A percentile compares a stretch with the other conserved stretches of the same genome.
Evolutionary conservation across 371 early-diverging fungal genomes (phyloP).

Genomic region (Mucor plumbeus): DNA sequence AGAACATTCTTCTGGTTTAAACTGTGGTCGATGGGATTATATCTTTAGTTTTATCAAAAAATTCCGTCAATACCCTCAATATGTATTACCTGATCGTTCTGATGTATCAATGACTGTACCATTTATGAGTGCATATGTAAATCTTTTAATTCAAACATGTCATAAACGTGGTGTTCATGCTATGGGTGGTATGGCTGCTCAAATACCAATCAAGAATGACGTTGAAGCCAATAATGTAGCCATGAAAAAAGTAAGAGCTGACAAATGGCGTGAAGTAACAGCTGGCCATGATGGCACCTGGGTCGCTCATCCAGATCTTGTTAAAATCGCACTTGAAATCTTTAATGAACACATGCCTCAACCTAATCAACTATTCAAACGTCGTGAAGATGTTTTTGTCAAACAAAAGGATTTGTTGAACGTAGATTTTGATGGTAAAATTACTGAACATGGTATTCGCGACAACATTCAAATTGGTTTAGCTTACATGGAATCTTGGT

Average conservation of each 20-base stretch:
- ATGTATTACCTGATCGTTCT: slow-evolving; percentile 88
- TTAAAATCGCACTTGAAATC: slow-evolving; percentile 83
- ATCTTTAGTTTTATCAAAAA: slow-evolving; percentile 97
- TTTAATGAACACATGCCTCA: slow-evolving; percentile 95
- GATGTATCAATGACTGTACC: slow-evolving; percentile 93
- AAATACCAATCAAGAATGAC: slow-evolving; percentile 96
- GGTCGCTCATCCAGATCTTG: slow-evolving; percentile 97
- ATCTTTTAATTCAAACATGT: slow-evolving; percentile 94
- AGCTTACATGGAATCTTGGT: slow-evolving; percentile 95
- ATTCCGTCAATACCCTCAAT: slow-evolving; percentile 85
- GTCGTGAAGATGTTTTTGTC: slow-evolving; percentile 90
- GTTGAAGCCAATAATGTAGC: slow-evolving; percentile 85
- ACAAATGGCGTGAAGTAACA: slow-evolving; percentile 92
- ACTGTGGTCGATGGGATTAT: slow-evolving; percentile 99
- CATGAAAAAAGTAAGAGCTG: slow-evolving; percentile 90
- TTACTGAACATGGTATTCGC: slow-evolving; percentile 91
- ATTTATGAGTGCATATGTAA: slow-evolving; percentile 94
- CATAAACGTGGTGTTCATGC: slow-evolving; percentile 97
- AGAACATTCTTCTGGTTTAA: slow-evolving; percentile 94
- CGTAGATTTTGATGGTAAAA: slow-evolving; percentile 76
- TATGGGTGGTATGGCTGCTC: slow-evolving; percentile 99
- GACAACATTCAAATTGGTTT: slow-evolving; percentile 91
- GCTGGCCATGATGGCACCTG: slow-evolving; percentile 97
- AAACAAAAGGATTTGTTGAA: slow-evolving; percentile 84
- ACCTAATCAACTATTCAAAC: slow-evolving; percentile 93